Base-by-base conservation (phyloP, 2,329 filamentous ascomycete species). In the Periglandula ipomoeae region DNA sequence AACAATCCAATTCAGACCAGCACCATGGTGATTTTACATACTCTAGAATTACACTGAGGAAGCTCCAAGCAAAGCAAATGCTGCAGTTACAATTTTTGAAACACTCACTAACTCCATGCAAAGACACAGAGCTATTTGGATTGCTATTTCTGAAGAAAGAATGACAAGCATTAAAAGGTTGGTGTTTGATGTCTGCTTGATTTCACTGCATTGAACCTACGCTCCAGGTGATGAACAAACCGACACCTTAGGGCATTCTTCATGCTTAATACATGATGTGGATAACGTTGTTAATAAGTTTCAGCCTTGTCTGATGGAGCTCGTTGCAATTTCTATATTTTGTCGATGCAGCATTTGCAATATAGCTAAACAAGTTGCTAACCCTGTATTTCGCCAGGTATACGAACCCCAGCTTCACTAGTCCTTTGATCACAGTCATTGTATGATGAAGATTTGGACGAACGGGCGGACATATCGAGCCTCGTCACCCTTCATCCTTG, bases 401-500 rank as follows among this genome's bases (percentile, higher is more conserved):
- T 76, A 76, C 44, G 22, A 22, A 53, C 46, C 56, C 34, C 44
- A 26, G 34, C 11, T 27, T 24, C 20, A 23, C 27, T 46, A 35
- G 46, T 48, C 1, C 32, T 24, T 13, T 53, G 35, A 53, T 34
- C 44, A 43, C 32, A 40, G 50, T 54, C 61, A 67, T 65, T 61
- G 55, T 61, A 75, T 81, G 78, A 82, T 70, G 78, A 81, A 75
- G 69, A 68, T 67, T 80, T 81, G 78, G 80, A 81, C 78, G 78
- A 81, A 81, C 78, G 78, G 78, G 78, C 78, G 78, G 78, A 81
- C 78, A 81, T 78, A 78, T 70, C 67, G 76, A 79, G 75, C 71
- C 72, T 62, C 61, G 68, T 63, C 65, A 59, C 61, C 68, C 64
- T 61, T 65, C 70, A 61, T 68, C 67, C 65, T 64, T 61, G 65